Base-by-base conservation (phyloP, 176 grass and related monocot species). In the Aegilops umbellulata region DNA sequence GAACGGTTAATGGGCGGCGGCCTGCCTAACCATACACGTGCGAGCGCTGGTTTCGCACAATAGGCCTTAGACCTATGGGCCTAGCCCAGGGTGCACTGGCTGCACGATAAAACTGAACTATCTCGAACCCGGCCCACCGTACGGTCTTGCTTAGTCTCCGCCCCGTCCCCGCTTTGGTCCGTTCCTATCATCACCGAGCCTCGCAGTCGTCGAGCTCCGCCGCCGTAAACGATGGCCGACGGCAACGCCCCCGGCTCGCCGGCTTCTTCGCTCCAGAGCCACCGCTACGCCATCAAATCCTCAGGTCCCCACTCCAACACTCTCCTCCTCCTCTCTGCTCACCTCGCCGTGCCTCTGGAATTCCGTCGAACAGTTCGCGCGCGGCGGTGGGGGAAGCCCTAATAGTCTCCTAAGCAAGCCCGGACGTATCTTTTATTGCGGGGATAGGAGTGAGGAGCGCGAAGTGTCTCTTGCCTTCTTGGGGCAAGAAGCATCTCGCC, bases 141-240 rank as follows among this genome's bases (percentile, higher is more conserved):
- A 57, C 44, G 13, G 60, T 65, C 72, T 66, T 19, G 72, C 83
- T 19, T 36, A 19, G 60, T 66, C 17, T 84, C 26, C 42, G 67
- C 51, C 47, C 64, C 31, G 73, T 60, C 44, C 29, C 38, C 73
- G 65, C 53, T 46, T 84, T 80, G 30, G 20, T 53, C 74, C 32
- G 15, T 16, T 55, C 27, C 25, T 44, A 75, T 49, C 27, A 16
- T 27, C 61, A 57, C 25, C 69, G 12, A 80, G 51, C 57, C 64
- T 70, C 38, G 26, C 75, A 73, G 75, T 36, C 76, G 75, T 66
- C 60, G 81, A 60, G 69, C 74, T 61, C 38, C 76, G 77, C 68
- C 84, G 69, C 69, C 81, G 80, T 83, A 27, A 78, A 86, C 62
- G 64, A 95, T 95, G 94, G 91, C 84, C 73, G 90, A 92, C 77